phyloP scores from a whole-genome alignment of 345 rosid genomes.

The Brassica cretica region DNA sequence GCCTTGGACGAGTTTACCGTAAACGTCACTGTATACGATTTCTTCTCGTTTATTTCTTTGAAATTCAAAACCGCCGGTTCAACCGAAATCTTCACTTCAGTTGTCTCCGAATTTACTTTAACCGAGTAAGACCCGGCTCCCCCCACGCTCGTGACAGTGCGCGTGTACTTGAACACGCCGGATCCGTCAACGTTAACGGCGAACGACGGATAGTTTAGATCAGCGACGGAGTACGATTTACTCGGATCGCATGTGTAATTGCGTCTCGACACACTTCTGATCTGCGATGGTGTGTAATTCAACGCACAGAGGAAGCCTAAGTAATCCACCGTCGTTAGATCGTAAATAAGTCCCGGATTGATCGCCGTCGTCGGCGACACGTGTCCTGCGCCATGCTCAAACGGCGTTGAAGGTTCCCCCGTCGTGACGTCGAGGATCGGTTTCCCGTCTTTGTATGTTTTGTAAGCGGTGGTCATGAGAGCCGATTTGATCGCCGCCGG shows the following conservation, averaged over 20 bases:
- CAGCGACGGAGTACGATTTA: constrained; percentile 46
- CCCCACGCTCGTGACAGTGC: constrained; percentile 75
- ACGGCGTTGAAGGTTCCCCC: constrained; percentile 61
- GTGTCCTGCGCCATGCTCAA: constrained; percentile 88
- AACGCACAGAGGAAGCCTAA: constrained; percentile 72
- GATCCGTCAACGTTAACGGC: constrained; percentile 50
- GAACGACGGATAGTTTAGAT: constrained; percentile 84
- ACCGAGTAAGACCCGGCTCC: constrained; percentile 60
- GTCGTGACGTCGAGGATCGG: constrained; percentile 64
- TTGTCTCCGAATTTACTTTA: constrained; percentile 40
- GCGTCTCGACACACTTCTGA: constrained; percentile 44
- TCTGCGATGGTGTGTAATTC: constrained; percentile 56
- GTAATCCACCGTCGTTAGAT: constrained; percentile 65
- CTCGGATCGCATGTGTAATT: constrained; percentile 54
- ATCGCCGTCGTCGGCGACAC: constrained; percentile 66
- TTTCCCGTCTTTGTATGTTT: constrained; percentile 50
- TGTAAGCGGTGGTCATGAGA: constrained; percentile 88
- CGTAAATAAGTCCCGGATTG: constrained; percentile 83
- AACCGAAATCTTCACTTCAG: constrained; percentile 56
- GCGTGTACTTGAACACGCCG: constrained; percentile 49
- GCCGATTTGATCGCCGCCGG: constrained; percentile 86
- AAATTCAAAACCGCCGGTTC: constrained; percentile 64
- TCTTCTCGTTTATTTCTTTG: constrained; percentile 55
- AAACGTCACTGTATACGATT: constrained; percentile 67
- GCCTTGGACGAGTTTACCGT: constrained; percentile 49